Base-by-base conservation (phyloP, 2,329 filamentous ascomycete genomes). In the Fusarium sp. region DNA sequence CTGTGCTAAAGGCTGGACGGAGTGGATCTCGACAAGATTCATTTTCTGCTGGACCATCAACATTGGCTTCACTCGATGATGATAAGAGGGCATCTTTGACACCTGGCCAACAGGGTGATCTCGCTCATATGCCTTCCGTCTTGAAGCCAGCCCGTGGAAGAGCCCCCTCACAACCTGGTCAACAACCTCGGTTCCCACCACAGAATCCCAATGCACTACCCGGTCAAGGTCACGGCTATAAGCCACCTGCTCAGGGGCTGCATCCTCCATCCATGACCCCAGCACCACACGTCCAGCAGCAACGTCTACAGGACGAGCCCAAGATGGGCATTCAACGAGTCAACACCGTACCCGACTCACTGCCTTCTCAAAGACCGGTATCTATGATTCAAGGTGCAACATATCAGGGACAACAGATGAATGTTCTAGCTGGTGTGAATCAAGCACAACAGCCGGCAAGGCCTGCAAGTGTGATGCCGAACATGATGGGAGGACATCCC, bases 251-350 rank as follows among this genome's bases (percentile, higher is more conserved):
- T 37, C 74, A 72, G 20, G 77, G 77, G 4, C 69, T 72, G 35
- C 76, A 79, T 37, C 77, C 73, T 6, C 62, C 71, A 2, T 77
- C 76, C 2, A 79, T 79, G 77, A 79, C 77, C 3, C 77, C 77
- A 5, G 76, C 77, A 1, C 74, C 74, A 1, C 50, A 70, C 11
- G 35, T 62, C 31, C 76, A 70, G 20, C 72, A 72, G 29, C 73
- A 78, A 37, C 67, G 38, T 2, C 68, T 61, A 5, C 59, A 58
- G 45, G 63, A 75, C 2, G 76, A 78, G n/a, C 74, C 77, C 5
- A 67, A 62, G 20, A 64, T 76, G 58, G 68, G 66, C 2, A 62
- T 78, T 24, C 67, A 78, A 24, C 64, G 76, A 18, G 70, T 78
- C 14, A 79, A 71, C 11, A 79, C 77, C 13, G 65, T 78, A 1